A percentile compares a stretch with the other conserved stretches of the same genome.
phyloP scores from a whole-genome alignment of 257 asterid genomes.

The Jaltomata sinuosa region DNA sequence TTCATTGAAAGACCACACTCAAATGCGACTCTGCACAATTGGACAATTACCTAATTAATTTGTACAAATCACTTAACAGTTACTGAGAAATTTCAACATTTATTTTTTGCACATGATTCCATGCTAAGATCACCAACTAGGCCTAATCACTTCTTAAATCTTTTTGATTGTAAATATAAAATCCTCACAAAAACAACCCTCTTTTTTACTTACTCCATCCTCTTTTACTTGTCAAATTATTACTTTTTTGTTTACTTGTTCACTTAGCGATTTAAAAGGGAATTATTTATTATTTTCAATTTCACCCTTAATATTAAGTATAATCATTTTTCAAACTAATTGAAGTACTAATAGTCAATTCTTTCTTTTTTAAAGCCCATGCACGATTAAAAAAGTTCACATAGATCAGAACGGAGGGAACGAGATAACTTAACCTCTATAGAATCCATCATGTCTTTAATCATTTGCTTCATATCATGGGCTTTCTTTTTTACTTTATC shows the following conservation, averaged over 20 bases:
- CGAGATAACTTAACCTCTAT: slow-evolving; percentile 14
- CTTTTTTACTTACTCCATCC: neutral
- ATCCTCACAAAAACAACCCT: neutral
- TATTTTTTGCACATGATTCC: neutral
- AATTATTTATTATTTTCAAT: no score
- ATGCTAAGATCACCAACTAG: neutral
- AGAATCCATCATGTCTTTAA: slow-evolving; percentile 19
- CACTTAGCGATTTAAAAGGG: neutral
- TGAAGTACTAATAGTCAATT: neutral
- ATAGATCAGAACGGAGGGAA: neutral
- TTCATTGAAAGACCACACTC: neutral
- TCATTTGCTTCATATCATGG: slow-evolving; percentile 5
- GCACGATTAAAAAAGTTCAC: no score
- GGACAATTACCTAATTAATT: neutral
- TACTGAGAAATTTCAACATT: neutral
- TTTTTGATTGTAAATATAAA: neutral
- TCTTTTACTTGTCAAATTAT: neutral
- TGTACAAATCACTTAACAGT: neutral
- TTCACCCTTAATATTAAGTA: neutral
- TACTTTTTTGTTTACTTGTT: neutral
- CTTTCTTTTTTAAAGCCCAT: neutral
- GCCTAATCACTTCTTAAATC: neutral
- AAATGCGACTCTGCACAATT: neutral
- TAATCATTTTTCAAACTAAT: neutral
- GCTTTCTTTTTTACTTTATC: slow-evolving; percentile 16